phyloP scores from a whole-genome alignment of 140 eudicot species.

The Artemisia princeps region DNA sequence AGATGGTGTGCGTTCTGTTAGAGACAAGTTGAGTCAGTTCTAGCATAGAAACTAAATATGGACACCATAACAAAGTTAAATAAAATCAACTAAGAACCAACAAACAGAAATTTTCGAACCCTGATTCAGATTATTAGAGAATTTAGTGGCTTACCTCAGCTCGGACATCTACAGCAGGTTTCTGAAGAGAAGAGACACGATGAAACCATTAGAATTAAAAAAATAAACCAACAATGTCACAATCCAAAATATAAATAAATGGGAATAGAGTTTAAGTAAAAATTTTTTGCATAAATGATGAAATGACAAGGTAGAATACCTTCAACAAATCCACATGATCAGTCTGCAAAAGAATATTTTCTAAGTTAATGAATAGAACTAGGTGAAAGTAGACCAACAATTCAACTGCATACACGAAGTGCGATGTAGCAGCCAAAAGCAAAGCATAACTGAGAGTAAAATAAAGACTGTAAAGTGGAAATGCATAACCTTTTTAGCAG shows the following conservation, averaged over 20 bases:
- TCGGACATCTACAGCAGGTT: constrained; percentile 53
- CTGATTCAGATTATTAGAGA: not conserved
- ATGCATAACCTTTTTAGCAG: constrained; percentile 45
- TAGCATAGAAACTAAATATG: no score
- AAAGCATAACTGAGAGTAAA: not conserved
- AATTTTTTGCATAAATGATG: not conserved
- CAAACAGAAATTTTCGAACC: not conserved
- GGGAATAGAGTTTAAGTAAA: not conserved
- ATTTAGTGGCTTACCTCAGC: constrained; percentile 50
- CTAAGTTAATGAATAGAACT: not conserved
- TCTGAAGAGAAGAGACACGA: constrained; percentile 36
- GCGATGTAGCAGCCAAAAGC: not conserved
- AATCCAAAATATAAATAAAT: not conserved
- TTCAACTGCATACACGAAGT: not conserved
- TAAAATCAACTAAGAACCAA: no score
- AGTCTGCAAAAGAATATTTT: constrained; percentile 33
- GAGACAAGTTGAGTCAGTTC: no score
- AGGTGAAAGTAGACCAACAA: not conserved
- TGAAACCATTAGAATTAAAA: constrained; percentile 7
- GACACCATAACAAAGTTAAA: no score
- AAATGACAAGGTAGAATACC: constrained; percentile 31
- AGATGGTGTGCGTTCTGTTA: no score
- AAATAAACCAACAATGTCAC: not conserved
- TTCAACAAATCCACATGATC: constrained; percentile 30
- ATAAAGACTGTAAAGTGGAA: not conserved